A percentile compares a stretch with the other conserved stretches of the same genome.
Evolutionary conservation across 2,329 filamentous ascomycete species (phyloP).

Genomic region (Hyphodiscus sp.): DNA sequence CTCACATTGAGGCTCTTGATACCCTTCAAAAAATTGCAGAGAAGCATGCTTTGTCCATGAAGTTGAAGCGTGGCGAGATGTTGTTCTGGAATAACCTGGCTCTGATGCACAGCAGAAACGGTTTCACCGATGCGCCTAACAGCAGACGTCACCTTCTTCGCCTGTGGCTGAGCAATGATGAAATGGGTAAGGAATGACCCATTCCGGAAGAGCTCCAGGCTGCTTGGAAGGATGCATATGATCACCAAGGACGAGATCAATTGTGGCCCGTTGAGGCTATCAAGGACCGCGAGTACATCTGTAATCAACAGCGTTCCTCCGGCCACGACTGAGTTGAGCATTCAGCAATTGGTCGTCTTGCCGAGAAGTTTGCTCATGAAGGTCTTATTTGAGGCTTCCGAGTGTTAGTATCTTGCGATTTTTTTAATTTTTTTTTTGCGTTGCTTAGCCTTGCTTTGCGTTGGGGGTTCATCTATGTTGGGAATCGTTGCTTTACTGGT

Average conservation of each 20-base stretch:
- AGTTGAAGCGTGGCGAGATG: slow-evolving; percentile 7
- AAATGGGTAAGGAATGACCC: slow-evolving; percentile 1
- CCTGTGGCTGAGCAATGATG: slow-evolving; percentile 11
- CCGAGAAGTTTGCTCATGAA: too few species aligned
- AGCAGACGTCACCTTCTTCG: slow-evolving; percentile 9
- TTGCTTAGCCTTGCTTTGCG: too few species aligned
- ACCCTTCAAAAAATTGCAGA: slow-evolving; percentile 7
- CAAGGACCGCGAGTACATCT: slow-evolving; percentile 9
- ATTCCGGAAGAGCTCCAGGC: slow-evolving; percentile 5
- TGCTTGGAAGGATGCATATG: slow-evolving; percentile 5
- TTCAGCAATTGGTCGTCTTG: too few species aligned
- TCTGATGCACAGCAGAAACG: slow-evolving; percentile 6
- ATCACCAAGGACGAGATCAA: slow-evolving; percentile 4
- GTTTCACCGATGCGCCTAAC: slow-evolving; percentile 6
- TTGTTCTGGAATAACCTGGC: slow-evolving; percentile 11
- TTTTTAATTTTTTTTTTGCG: too few species aligned
- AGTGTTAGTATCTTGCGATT: too few species aligned
- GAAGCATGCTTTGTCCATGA: slow-evolving; percentile 2
- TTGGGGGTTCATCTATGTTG: too few species aligned
- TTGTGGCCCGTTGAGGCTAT: slow-evolving; percentile 10
- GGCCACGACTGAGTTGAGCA: slow-evolving; percentile 3
- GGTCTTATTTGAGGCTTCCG: too few species aligned
- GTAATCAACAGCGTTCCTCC: slow-evolving; percentile 10
- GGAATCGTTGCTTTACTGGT: too few species aligned
- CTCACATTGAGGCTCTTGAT: slow-evolving; percentile 10